Percentiles rank a stretch among this genome's conserved stretches.
phyloP scores from a whole-genome alignment of 257 asterid genomes.

The Fraxinus anomala region DNA sequence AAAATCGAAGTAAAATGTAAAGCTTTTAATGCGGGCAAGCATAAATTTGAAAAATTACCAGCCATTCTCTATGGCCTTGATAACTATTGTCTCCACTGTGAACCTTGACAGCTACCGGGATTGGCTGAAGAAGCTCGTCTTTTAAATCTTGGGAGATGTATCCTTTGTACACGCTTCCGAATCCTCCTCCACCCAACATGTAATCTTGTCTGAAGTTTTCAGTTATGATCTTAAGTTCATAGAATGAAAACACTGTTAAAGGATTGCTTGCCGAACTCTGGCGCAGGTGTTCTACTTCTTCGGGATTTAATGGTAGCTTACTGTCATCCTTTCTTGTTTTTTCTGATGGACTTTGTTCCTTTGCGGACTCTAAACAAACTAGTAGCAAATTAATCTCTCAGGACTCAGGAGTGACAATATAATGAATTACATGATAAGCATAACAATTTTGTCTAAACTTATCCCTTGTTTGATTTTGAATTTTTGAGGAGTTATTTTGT shows the following conservation, averaged over 20 bases:
- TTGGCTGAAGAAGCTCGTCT: conserved; percentile 43
- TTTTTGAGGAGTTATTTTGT: too few relatives aligned
- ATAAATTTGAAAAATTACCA: conserved; percentile 46
- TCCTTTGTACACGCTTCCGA: conserved; percentile 91
- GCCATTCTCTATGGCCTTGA: conserved; percentile 99
- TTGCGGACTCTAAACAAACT: conserved; percentile 47
- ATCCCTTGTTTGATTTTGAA: too few relatives aligned
- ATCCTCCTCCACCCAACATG: conserved; percentile 96
- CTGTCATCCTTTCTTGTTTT: conserved; percentile 42
- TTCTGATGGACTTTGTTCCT: conserved; percentile 41
- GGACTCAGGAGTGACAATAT: not conserved
- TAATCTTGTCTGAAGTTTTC: conserved; percentile 83
- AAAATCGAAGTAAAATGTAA: not conserved
- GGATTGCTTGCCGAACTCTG: conserved; percentile 63
- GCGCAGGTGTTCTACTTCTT: conserved; percentile 88
- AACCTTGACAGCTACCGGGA: conserved; percentile 86
- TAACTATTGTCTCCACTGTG: conserved; percentile 86
- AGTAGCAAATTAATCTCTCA: not conserved
- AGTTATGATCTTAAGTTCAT: conserved; percentile 65
- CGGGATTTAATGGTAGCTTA: conserved; percentile 81
- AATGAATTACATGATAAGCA: not conserved
- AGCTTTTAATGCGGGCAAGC: not conserved
- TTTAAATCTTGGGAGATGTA: conserved; percentile 50
- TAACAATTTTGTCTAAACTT: not conserved
- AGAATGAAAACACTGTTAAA: conserved; percentile 64